These are phyloP conservation scores for Arbutus unedo DNA, from an alignment of 148 eudicot genomes.

Conservation along the genomic window DNA sequence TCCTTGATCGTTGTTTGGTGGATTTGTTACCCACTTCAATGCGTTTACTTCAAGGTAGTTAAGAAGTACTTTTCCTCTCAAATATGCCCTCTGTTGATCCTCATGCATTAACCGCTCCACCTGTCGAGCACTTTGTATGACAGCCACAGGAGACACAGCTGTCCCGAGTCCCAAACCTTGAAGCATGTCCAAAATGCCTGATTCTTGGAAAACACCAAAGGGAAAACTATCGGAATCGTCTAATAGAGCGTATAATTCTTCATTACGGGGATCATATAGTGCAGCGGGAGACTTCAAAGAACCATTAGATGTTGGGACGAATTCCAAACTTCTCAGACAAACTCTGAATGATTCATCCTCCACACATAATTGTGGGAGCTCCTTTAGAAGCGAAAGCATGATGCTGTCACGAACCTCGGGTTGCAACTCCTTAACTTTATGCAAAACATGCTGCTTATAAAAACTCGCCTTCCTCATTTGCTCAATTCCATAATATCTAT, in stretches of 20 bases:
- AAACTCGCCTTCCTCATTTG: slow-evolving; percentile 74
- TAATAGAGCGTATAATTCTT: slow-evolving; percentile 75
- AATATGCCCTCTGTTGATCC: slow-evolving; percentile 64
- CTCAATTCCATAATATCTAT: slow-evolving; percentile 65
- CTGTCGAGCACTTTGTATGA: slow-evolving; percentile 76
- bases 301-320: slow-evolving; percentile 74
- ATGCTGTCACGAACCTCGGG: slow-evolving; percentile 66
- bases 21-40: slow-evolving; percentile 65
- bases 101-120: slow-evolving; percentile 62
- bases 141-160: slow-evolving; percentile 72
- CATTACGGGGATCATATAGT: slow-evolving; percentile 93
- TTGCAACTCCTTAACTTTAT: slow-evolving; percentile 49
- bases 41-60: slow-evolving; percentile 94
- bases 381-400: slow-evolving; percentile 79
- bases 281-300: slow-evolving; percentile 54
- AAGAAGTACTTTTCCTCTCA: slow-evolving; percentile 80
- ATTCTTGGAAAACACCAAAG: slow-evolving; percentile 54
- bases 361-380: slow-evolving; percentile 80
- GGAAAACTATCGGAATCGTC: slow-evolving; percentile 92
- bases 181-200: slow-evolving; percentile 65
- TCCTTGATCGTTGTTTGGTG: slow-evolving; percentile 53
- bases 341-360: slow-evolving; percentile 81
- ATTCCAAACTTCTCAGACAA: slow-evolving; percentile 60
- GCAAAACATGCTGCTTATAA: slow-evolving; percentile 62
- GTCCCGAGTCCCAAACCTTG: slow-evolving; percentile 83